These are phyloP conservation scores for Maudiozyma bulderi DNA, from an alignment of 805 yeast species.

Conservation along the genomic window DNA sequence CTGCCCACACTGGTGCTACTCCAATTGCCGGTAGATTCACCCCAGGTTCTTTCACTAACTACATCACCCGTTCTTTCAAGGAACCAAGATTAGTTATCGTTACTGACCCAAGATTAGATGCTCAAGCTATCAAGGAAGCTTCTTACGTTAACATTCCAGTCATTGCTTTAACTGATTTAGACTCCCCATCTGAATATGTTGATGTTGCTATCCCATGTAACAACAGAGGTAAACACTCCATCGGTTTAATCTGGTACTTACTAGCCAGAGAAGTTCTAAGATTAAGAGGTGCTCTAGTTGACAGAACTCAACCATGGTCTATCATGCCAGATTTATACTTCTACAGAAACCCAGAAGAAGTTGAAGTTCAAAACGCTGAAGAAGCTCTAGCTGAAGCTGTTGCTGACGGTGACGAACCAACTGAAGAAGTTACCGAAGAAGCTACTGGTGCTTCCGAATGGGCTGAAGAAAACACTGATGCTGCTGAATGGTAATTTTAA, in stretches of 20 bases:
- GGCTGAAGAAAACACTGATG: constrained; percentile 39
- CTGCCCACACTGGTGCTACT: constrained; percentile 99
- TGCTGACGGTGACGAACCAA: constrained; percentile 52
- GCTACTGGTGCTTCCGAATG: constrained; percentile 54
- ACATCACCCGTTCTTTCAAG: constrained; percentile 99
- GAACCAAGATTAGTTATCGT: constrained; percentile 99
- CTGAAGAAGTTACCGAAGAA: constrained; percentile 71
- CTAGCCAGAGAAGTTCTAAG: constrained; percentile 98
- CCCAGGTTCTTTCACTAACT: constrained; percentile 99
- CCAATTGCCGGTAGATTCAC: constrained; percentile 99
- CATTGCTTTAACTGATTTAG: constrained; percentile 97
- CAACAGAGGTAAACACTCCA: constrained; percentile 99
- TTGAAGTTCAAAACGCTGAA: constrained; percentile 66
- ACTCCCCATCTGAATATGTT: constrained; percentile 97
- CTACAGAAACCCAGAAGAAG: constrained; percentile 99
- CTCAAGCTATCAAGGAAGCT: constrained; percentile 99
- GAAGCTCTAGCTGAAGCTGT: constrained; percentile 64
- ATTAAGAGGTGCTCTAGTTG: constrained; percentile 94
- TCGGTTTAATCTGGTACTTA: constrained; percentile 99
- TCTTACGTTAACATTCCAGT: constrained; percentile 99
- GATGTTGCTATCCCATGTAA: constrained; percentile 99
- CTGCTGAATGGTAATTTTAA: constrained; percentile 24
- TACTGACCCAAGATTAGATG: constrained; percentile 99
- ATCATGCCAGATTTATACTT: constrained; percentile 99
- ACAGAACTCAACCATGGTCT: constrained; percentile 95